Percentiles rank a stretch among this genome's conserved stretches.
These are phyloP conservation scores for Withania somnifera DNA, from an alignment of 305 asterid species.

Conservation along the genomic window DNA sequence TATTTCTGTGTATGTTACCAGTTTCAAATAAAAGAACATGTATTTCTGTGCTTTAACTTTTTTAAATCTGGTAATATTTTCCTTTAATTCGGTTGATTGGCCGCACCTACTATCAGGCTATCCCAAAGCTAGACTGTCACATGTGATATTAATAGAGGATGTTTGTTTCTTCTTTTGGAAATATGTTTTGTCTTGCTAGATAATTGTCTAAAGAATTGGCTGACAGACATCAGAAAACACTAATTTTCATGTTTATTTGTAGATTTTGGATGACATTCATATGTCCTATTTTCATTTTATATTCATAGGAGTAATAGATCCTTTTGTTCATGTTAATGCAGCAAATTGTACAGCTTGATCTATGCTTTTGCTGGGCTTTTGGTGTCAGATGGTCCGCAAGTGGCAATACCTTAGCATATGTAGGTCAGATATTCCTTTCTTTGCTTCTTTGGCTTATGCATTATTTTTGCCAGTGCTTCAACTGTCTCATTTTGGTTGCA, in stretches of 20 bases:
- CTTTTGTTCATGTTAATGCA: constrained; percentile 26
- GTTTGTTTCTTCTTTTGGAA: background rate
- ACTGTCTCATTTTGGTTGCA: background rate
- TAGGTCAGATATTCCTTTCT: constrained; percentile 53
- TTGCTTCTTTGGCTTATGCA: background rate
- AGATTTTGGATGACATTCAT: background rate
- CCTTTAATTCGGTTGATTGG: background rate
- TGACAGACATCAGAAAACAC: background rate
- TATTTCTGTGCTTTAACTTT: background rate
- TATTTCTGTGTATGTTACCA: background rate
- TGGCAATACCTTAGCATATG: constrained; percentile 87
- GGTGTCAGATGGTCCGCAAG: constrained; percentile 96
- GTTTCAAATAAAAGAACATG: too few relatives aligned
- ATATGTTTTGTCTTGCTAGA: background rate
- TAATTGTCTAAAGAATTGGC: background rate
- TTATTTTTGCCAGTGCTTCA: background rate
- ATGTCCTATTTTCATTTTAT: background rate
- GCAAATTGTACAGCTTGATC: constrained; percentile 99
- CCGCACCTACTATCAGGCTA: background rate
- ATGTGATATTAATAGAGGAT: background rate
- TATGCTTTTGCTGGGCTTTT: constrained; percentile 88
- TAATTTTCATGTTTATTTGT: background rate
- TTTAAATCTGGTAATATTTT: background rate
- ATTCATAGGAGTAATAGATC: constrained; percentile 3
- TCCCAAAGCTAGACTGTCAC: background rate